Base-by-base conservation (phyloP, 2,329 filamentous ascomycete species). In the Aspergillus tanneri region DNA sequence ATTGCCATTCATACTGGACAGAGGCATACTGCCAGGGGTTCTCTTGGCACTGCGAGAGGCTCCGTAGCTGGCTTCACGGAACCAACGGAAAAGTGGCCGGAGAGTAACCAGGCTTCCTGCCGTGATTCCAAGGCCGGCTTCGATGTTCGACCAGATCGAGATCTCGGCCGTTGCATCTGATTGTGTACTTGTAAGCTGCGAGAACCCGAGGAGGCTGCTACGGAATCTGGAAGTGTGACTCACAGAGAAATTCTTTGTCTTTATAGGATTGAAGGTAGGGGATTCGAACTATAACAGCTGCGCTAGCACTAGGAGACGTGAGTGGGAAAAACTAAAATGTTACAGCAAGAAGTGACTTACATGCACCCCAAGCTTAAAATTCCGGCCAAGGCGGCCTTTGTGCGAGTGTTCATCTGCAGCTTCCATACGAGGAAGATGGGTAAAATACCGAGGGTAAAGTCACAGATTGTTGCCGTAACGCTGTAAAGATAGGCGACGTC, bases 361-460 rank as follows among this genome's bases (percentile, higher is more conserved):
- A 76, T 71, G 56, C 81, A 81, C 22, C 80, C 84, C 68, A 84
- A 75, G 5, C 73, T 72, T 41, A 85, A 65, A 36, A 85, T 72
- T 5, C 72, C 70, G 8, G 76, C 75, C 18, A 84, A 67, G 2
- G 79, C 72, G 5, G 74, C 24, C 58, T 83, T 84, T 2, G 75
- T 77, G 46, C 69, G 72, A 6, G 53, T 56, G 37, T 75, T 75
- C 75, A 85, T 82, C 46, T 82, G 75, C 22, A 84, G 61, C 21
- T 75, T 72, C 68, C 72, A 77, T 1, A 85, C 72, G 3, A 85
- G 67, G 50, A 77, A 77, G 7, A 78, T 72, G 0, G 79, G 79
- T 3, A 82, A 60, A 38, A 81, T 69, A n/a, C 75, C 71, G 11
- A 81, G 61, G 2, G 74, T 76, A 38, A 80, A 75, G 59, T 82